Base-by-base conservation (phyloP, 257 asterid genomes). In the Verbascum thapsus region DNA sequence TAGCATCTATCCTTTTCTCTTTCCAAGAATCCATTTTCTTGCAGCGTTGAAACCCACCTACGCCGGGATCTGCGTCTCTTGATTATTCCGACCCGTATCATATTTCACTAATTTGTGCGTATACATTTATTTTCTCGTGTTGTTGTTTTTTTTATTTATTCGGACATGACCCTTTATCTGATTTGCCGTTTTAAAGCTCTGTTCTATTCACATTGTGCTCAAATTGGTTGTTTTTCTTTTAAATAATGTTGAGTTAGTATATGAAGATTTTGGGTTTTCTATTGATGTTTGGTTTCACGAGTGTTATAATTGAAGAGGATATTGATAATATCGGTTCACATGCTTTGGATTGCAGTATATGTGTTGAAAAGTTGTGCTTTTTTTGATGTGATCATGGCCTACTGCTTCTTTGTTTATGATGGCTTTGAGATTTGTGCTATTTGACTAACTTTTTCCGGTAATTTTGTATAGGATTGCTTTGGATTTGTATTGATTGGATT, bases 31-130 rank as follows among this genome's bases (percentile, higher is more conserved):
- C 80, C 67, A 53, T 63, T 67, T 74, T 74, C 66, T 53, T 75
- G 72, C 63, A 64, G 66, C 72, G 59, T 60, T 53, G 70, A 76
- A 68, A 66, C 63, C 78, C 59, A 76, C 47, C 78, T 62, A 64
- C 78, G 70, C 79, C 42, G 81, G 85, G 90, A 84, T 88, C 88
- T 79, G 85, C 56, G 76, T 87, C 69, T 76, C 71, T 80, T 58
- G 79, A 74, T 72, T 77, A 72, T 66, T 72, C 69, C 76, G 54
- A 72, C 43, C 58, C 58, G 61, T 67, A 44, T 19, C 54, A 64
- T 26, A 50, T 66, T 71, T 74, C 63, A 72, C 56, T 58, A 50
- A 59, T 56, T 53, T 16, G 83, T 81, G 72, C 44, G 83, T 72
- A n/a, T n/a, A 42, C 12, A 18, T 40, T 57, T 63, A 23, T 10